Evolutionary conservation across 2,329 filamentous ascomycete genomes (phyloP).

Genomic region (Trichothecium sympodiale): DNA sequence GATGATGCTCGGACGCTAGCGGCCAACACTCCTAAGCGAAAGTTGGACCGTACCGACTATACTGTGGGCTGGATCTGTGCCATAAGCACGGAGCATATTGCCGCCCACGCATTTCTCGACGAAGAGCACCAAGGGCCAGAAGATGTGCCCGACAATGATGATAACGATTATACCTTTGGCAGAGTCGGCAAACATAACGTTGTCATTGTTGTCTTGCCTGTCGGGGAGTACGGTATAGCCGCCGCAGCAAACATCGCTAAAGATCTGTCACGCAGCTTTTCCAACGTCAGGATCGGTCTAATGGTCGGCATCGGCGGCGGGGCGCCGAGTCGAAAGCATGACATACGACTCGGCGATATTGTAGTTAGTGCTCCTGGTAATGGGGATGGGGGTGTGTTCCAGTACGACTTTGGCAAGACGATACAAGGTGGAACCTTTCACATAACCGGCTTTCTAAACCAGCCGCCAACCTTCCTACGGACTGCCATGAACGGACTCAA

Average conservation of each 20-base stretch:
- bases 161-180: constrained; percentile 19
- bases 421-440: constrained; percentile 3
- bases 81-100: constrained; percentile 22
- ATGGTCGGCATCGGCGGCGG: constrained; percentile 23
- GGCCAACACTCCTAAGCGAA: too few relatives aligned
- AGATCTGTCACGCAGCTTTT: constrained; percentile 17
- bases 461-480: neutral
- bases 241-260: constrained; percentile 14
- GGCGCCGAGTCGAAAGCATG: constrained; percentile 15
- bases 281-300: constrained; percentile 15
- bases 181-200: constrained; percentile 20
- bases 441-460: neutral
- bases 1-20: too few relatives aligned
- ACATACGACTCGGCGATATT: constrained; percentile 16
- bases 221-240: constrained; percentile 13
- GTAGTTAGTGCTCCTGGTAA: constrained; percentile 8
- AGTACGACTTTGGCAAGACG: constrained; percentile 8
- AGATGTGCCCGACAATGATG: constrained; percentile 13
- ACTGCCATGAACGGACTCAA: neutral
- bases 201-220: constrained; percentile 17
- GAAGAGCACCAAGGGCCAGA: constrained; percentile 15
- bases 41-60: too few relatives aligned
- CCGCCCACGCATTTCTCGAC: constrained; percentile 27
- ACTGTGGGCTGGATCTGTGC: constrained; percentile 34
- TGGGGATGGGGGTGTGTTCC: constrained; percentile 3